Conservation (phyloP, 345 rosid species). For the Syzygium aqueum region DNA sequence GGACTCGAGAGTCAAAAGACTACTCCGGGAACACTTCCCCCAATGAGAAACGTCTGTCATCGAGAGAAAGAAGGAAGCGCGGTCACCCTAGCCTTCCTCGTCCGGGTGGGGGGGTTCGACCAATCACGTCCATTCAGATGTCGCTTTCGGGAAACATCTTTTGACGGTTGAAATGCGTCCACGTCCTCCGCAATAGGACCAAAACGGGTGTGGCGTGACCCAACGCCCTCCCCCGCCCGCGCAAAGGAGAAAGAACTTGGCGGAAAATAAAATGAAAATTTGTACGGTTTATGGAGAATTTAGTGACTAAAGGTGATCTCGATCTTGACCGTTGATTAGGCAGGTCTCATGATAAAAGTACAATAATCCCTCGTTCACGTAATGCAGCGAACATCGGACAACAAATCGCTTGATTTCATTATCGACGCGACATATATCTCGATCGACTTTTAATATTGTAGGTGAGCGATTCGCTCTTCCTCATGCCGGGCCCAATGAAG, state of each 20-base stretch:
- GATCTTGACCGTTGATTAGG: background rate
- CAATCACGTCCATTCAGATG: background rate
- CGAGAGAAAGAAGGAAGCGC: background rate
- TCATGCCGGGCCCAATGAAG: background rate
- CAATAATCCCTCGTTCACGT: background rate
- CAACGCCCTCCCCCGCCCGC: background rate
- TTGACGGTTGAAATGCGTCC: background rate
- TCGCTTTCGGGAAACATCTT: background rate
- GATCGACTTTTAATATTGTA: background rate
- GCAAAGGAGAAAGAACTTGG: background rate
- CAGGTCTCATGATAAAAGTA: accelerated
- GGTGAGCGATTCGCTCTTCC: background rate
- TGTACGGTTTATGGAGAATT: background rate
- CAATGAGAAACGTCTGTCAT: background rate
- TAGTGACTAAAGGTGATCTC: background rate
- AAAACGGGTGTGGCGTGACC: background rate
- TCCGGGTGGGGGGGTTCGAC: background rate
- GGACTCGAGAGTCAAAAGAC: background rate
- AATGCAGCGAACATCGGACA: background rate
- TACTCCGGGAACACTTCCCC: background rate
- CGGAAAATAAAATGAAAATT: no score
- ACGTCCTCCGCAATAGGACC: background rate
- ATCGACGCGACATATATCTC: background rate
- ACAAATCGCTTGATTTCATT: background rate
- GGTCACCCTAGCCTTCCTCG: background rate